Evolutionary conservation across 2,329 filamentous ascomycete genomes (phyloP), one percentile per base, ranked within the genome.

Genomic region (Colletotrichum caudatum): DNA sequence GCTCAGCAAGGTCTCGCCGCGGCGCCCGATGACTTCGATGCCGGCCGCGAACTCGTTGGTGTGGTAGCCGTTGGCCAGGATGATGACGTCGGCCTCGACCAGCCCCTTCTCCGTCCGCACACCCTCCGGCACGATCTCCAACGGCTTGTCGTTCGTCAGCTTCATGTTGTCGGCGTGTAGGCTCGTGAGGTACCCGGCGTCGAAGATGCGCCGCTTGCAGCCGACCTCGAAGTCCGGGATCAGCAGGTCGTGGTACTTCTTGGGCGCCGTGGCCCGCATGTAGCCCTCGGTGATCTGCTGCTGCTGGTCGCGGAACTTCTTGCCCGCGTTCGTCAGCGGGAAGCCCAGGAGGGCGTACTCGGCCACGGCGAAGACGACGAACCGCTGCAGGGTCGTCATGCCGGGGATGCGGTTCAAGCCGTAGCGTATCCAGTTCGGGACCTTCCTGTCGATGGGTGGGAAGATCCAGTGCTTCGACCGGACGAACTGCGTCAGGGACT

Each of bases 221-320:
- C 89, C 89, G n/a, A 91, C 79, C 57, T 85, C 83, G 68, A 90
- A 92, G 66, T 91, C 84, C 0, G 90, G 90, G 0, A 89, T 88
- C 57, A 92, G 78, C 6, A 90, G 82, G 53, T 90, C 86, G 72
- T 89, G 87, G 72, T 91, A 92, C 78, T 90, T 86, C 62, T 85
- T 80, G 0, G 90, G 90, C 0, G 86, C 87, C 1, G 78, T 81
- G 11, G 78, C 76, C 68, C 82, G 75, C 82, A 84, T 76, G 75
- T 79, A 83, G 20, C n/a, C 78, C 72, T 87, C 84, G 3, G 83
- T 78, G 14, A 75, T 71, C 26, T 78, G 78, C 8, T 85, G 79
- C 26, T 80, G 73, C 56, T 78, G 78, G 9, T 80, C 76, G 3
- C 85, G 81, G 63, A 76, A 82, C 60, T 9, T 51, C n/a, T 39